Conservation (phyloP, 1,139 yeast species). For the Maudiozyma humilis region DNA sequence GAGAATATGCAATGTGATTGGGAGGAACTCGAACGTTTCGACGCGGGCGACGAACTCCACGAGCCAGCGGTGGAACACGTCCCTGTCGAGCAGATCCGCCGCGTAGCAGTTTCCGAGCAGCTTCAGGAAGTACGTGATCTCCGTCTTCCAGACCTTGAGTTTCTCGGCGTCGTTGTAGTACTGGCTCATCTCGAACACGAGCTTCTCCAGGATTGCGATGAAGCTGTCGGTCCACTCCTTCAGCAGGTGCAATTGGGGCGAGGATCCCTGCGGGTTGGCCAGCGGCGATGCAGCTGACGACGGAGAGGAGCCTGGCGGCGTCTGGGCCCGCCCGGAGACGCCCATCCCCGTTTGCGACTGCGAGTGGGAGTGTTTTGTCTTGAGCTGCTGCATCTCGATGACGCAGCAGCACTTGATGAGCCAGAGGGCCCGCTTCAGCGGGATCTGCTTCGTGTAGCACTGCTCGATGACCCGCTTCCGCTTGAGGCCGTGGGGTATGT, state of each 20-base stretch:
- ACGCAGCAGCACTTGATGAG: constrained; percentile 78
- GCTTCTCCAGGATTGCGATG: constrained; percentile 23
- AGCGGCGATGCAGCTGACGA: not conserved
- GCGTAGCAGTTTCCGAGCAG: constrained; percentile 58
- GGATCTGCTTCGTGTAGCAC: constrained; percentile 56
- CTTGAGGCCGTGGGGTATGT: constrained; percentile 87
- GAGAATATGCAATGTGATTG: constrained; percentile 49
- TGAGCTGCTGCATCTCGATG: constrained; percentile 65
- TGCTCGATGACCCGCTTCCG: constrained; percentile 67
- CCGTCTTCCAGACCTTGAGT: constrained; percentile 40
- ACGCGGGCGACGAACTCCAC: constrained; percentile 48
- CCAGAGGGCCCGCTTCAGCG: constrained; percentile 79
- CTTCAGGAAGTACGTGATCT: constrained; percentile 51
- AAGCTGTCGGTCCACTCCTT: constrained; percentile 71
- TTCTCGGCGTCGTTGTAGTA: constrained; percentile 25
- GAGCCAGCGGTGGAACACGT: constrained; percentile 54
- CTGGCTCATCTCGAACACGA: constrained; percentile 28
- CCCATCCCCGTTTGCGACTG: too few species aligned
- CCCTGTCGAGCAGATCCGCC: constrained; percentile 58
- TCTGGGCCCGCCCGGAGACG: not conserved
- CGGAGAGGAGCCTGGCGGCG: not conserved
- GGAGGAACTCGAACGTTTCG: constrained; percentile 37
- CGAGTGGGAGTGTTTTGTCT: constrained; percentile 45
- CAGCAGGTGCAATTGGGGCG: constrained; percentile 43
- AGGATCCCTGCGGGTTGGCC: constrained; percentile 15